Evolutionary conservation across 129 eudicot genomes (phyloP).

Genomic region (Rutidosis leptorrhynchoides): DNA sequence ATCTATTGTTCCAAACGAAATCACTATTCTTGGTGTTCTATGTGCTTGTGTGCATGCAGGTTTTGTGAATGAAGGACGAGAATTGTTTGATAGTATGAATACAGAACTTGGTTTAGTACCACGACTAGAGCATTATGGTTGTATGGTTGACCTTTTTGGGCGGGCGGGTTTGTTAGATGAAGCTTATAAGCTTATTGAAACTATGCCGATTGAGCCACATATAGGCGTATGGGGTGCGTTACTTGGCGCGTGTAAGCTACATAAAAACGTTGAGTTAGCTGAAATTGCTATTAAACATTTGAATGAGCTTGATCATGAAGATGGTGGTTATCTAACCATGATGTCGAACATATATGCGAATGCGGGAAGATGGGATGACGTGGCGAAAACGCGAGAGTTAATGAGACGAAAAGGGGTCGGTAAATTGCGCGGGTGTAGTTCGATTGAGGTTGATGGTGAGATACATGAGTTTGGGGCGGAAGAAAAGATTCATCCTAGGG

Average conservation of each 20-base stretch:
- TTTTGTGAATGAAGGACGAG: conserved; percentile 40
- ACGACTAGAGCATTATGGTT: conserved; percentile 42
- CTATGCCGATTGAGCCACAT: conserved; percentile 41
- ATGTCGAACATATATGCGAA: conserved; percentile 50
- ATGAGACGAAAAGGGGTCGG: conserved; percentile 40
- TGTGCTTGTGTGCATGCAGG: conserved; percentile 59
- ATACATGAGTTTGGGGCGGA: conserved; percentile 50
- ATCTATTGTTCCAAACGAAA: conserved; percentile 38
- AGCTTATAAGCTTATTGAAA: conserved; percentile 35
- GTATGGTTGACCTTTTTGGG: conserved; percentile 55
- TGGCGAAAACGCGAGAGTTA: conserved; percentile 28
- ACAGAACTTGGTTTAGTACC: conserved; percentile 35
- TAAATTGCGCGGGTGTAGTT: conserved; percentile 51
- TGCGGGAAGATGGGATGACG: conserved; percentile 48
- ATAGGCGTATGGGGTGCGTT: conserved; percentile 48
- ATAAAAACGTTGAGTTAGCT: conserved; percentile 46
- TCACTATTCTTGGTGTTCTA: conserved; percentile 44
- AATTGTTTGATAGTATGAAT: conserved; percentile 33
- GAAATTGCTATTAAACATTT: conserved; percentile 38
- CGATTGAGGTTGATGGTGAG: conserved; percentile 43
- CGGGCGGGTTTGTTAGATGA: conserved; percentile 46
- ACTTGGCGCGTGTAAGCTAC: conserved; percentile 50
- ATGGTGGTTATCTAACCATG: conserved; percentile 44
- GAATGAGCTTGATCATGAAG: conserved; percentile 35
- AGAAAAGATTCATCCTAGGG: conserved; percentile 27